phyloP scores from a whole-genome alignment of 2,329 filamentous ascomycete species.

The Diaporthe sp. region DNA sequence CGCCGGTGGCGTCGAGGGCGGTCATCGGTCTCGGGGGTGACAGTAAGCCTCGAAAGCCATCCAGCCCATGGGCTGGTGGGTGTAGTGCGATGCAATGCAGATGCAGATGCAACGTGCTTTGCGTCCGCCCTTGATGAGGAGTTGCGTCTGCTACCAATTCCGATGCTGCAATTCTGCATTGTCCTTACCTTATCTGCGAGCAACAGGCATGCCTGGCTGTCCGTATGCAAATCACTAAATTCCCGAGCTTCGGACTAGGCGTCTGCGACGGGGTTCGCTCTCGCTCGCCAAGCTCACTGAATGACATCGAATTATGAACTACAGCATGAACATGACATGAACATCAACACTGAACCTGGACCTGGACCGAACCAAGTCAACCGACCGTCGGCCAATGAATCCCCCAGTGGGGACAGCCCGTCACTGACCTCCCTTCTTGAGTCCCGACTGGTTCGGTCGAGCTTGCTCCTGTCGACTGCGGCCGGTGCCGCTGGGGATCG shows the following conservation, averaged over 20 bases:
- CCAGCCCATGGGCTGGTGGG: not conserved
- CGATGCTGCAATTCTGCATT: not conserved
- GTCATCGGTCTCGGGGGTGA: constrained; percentile 15
- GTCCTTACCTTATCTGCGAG: constrained; percentile 3
- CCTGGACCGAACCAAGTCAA: no score
- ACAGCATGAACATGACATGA: not conserved
- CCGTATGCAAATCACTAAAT: constrained; percentile 13
- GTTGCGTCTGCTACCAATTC: not conserved
- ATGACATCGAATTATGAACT: not conserved
- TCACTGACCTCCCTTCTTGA: not conserved
- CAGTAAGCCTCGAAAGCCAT: constrained; percentile 15
- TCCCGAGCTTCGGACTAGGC: constrained; percentile 4
- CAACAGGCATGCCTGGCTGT: constrained; percentile 1
- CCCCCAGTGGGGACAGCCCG: not conserved
- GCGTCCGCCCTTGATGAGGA: not conserved
- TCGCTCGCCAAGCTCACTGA: not conserved
- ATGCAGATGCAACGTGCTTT: constrained; percentile 6
- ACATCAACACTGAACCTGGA: not conserved
- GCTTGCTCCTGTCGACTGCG: not conserved
- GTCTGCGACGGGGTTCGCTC: not conserved
- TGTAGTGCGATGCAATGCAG: constrained; percentile 8
- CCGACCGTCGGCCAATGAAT: not conserved
- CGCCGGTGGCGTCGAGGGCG: constrained; percentile 8
- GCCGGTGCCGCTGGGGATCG: constrained; percentile 15
- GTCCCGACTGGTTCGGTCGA: constrained; percentile 6